Evolutionary conservation across 1,284 basidiomycete species (phyloP).

Genomic region (Austroboletus novae-zelandiae): DNA sequence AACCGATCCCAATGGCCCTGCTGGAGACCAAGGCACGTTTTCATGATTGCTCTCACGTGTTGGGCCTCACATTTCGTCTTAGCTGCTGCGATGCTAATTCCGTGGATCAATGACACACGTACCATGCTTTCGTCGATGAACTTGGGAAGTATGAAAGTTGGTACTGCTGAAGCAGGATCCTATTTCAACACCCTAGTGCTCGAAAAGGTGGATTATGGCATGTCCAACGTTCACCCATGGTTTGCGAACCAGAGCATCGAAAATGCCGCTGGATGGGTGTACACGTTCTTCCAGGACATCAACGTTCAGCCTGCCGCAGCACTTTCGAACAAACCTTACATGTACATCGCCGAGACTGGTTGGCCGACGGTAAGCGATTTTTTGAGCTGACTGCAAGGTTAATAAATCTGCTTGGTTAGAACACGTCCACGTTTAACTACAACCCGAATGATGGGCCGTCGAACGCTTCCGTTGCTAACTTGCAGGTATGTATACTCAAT

Average conservation of each 20-base stretch:
- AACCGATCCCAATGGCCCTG: slow-evolving; percentile 48
- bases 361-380: slow-evolving; percentile 74
- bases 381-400: not conserved
- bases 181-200: slow-evolving; percentile 79
- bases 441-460: slow-evolving; percentile 65
- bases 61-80: slow-evolving; percentile 1
- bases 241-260: slow-evolving; percentile 72
- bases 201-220: slow-evolving; percentile 70
- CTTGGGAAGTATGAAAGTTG: slow-evolving; percentile 64
- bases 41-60: not conserved
- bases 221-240: slow-evolving; percentile 85
- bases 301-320: slow-evolving; percentile 24
- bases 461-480: slow-evolving; percentile 62
- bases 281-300: slow-evolving; percentile 30
- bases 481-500: slow-evolving; percentile 48
- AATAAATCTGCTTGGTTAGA: slow-evolving; percentile 35
- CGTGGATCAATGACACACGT: slow-evolving; percentile 66
- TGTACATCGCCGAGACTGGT: slow-evolving; percentile 56
- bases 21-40: slow-evolving; percentile 53
- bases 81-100: slow-evolving; percentile 49
- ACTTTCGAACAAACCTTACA: slow-evolving; percentile 33
- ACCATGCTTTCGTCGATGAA: slow-evolving; percentile 52
- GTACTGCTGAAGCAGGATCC: slow-evolving; percentile 88
- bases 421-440: slow-evolving; percentile 50
- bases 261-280: slow-evolving; percentile 46